Percentiles rank a stretch among this genome's conserved stretches.
These are phyloP conservation scores for Xylariaceae sp. DNA, from an alignment of 2,329 filamentous ascomycete genomes.

Conservation along the genomic window DNA sequence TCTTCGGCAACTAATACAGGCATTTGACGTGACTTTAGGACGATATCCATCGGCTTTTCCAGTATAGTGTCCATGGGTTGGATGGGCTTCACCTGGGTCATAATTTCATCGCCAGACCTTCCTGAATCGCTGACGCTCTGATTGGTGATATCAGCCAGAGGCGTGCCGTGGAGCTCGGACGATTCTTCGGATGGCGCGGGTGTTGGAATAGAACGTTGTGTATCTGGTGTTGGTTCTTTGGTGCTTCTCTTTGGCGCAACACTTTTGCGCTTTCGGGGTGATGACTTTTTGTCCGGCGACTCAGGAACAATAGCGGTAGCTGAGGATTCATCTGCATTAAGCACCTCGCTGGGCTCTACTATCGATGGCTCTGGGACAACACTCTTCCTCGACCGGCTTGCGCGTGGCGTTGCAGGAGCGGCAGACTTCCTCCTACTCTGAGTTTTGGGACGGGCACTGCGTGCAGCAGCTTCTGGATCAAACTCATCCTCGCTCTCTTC, in stretches of 20 bases:
- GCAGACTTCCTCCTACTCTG: conserved; percentile 43
- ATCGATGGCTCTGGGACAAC: conserved; percentile 45
- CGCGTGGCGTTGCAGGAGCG: conserved; percentile 43
- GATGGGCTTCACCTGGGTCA: conserved; percentile 69
- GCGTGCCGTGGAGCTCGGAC: conserved; percentile 57
- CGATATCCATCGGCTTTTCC: conserved; percentile 92
- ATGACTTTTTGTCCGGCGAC: conserved; percentile 51
- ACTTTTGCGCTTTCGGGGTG: conserved; percentile 73
- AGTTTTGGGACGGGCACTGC: conserved; percentile 59
- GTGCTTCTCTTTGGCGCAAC: conserved; percentile 48
- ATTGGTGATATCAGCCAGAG: conserved; percentile 76
- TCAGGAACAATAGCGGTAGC: conserved; percentile 40
- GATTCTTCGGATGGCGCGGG: conserved; percentile 61
- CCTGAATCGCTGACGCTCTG: conserved; percentile 68
- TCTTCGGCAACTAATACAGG: conserved; percentile 73
- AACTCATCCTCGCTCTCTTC: conserved; percentile 78
- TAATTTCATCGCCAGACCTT: conserved; percentile 52
- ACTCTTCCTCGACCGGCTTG: conserved; percentile 49
- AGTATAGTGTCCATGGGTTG: conserved; percentile 78
- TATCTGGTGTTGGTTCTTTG: conserved; percentile 49
- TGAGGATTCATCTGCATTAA: conserved; percentile 58
- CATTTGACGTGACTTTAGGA: conserved; percentile 81
- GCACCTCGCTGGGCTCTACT: conserved; percentile 65
- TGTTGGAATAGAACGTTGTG: conserved; percentile 50
- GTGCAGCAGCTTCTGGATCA: conserved; percentile 68